phyloP scores from a whole-genome alignment of 2,329 filamentous ascomycete species.

The Ceratocystis eucalypticola region DNA sequence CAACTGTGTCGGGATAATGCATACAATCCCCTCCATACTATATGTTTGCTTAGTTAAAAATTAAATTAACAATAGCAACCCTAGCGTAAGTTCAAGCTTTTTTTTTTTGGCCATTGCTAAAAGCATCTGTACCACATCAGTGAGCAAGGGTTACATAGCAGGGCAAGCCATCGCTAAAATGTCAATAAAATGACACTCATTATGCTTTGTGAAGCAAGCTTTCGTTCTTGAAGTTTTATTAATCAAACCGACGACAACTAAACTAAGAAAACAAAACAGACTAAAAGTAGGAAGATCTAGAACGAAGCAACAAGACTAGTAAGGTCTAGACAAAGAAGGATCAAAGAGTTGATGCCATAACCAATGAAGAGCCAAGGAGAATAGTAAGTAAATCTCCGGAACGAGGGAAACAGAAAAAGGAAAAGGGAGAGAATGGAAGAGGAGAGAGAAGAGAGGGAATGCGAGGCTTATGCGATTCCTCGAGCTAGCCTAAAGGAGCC shows the following conservation, averaged over 20 bases:
- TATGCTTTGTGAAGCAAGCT: neutral
- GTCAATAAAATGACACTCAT: neutral
- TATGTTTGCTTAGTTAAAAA: neutral
- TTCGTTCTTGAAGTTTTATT: neutral
- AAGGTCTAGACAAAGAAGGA: neutral
- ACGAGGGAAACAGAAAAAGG: neutral
- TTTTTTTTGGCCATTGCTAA: neutral
- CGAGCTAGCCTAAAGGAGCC: neutral
- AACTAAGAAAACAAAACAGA: neutral
- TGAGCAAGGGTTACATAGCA: neutral
- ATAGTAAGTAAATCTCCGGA: neutral
- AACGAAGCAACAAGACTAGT: neutral
- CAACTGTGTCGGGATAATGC: no score
- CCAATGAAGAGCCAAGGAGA: neutral
- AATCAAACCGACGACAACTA: neutral
- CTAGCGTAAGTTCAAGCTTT: neutral
- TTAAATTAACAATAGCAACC: neutral
- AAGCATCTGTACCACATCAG: neutral
- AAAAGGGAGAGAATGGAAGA: neutral
- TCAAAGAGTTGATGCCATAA: neutral
- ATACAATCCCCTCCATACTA: neutral
- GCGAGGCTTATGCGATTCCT: neutral
- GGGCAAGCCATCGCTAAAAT: neutral
- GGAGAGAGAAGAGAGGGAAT: neutral
- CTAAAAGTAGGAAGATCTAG: neutral